A percentile compares a stretch with the other conserved stretches of the same genome.
phyloP scores from a whole-genome alignment of 176 grass and related monocot genomes.

The Aegilops longissima region DNA sequence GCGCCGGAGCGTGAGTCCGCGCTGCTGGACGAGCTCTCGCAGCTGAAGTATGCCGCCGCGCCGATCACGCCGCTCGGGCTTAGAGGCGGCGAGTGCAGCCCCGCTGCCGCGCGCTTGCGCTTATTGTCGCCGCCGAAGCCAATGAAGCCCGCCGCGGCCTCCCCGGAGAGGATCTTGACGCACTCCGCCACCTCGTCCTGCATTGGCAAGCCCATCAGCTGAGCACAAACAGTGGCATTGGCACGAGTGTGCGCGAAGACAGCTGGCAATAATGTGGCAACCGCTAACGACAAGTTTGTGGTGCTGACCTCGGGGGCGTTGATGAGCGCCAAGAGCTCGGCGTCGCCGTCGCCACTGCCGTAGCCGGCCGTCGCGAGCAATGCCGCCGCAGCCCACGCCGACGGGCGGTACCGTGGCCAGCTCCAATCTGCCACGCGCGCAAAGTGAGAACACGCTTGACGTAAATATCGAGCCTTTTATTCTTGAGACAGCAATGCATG shows the following conservation, averaged over 20 bases:
- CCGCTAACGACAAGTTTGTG: neutral
- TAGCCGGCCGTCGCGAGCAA: slow-evolving; percentile 37
- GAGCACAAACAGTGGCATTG: neutral
- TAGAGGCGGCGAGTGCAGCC: slow-evolving; percentile 37
- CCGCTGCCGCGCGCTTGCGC: slow-evolving; percentile 47
- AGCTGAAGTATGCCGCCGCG: slow-evolving; percentile 61
- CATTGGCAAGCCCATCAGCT: neutral
- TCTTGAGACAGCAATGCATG: neutral
- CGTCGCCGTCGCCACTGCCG: slow-evolving; percentile 15
- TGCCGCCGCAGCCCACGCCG: slow-evolving; percentile 71
- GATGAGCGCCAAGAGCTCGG: slow-evolving; percentile 46
- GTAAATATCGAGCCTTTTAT: slow-evolving; percentile 1
- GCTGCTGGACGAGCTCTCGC: slow-evolving; percentile 56
- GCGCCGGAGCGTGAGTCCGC: slow-evolving; percentile 25
- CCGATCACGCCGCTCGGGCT: slow-evolving; percentile 68
- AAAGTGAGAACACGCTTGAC: neutral
- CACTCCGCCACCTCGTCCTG: slow-evolving; percentile 69
- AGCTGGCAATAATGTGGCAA: neutral
- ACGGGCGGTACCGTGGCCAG: slow-evolving; percentile 71
- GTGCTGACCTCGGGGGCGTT: slow-evolving; percentile 50
- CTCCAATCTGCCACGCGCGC: slow-evolving; percentile 54
- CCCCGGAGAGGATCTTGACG: slow-evolving; percentile 49
- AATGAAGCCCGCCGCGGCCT: neutral
- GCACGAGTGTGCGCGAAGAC: neutral
- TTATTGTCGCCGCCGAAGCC: slow-evolving; percentile 35